Base-by-base conservation (phyloP, 768 basidiomycete genomes). In the Russula virescens region DNA sequence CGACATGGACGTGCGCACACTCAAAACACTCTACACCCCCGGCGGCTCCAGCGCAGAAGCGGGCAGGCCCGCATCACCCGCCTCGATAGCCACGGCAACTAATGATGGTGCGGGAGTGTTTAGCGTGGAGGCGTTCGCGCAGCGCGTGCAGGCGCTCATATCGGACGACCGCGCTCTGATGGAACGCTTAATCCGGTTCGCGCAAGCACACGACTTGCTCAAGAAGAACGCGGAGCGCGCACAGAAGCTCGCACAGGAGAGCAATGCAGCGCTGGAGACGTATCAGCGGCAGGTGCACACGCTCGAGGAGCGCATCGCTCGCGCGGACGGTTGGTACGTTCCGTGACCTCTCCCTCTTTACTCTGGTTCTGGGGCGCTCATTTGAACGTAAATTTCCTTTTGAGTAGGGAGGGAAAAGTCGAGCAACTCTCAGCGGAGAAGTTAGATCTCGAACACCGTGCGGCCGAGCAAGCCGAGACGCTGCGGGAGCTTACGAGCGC, bases 171-270 rank as follows among this genome's bases (percentile, higher is more conserved):
- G 85, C 26, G 80, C 88, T 21, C 75, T 98, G 63, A 91, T 94
- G 64, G 89, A 93, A 73, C 82, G 94, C 35, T 76, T 94, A 43
- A 77, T 92, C 55, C 84, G 91, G 26, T 89, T 93, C 68, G 94
- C 91, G 2, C 87, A 91, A 73, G 91, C 93, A 54, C 89, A 95
- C 62, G 94, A 96, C 67, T 70, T 95, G 66, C 80, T 96, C 64
- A 96, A 94, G 81, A 89, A 87, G 76, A 94, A 94, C 70, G 92
- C 93, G 21, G 92, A 93, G 70, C 80, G 92, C 53, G 94, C 92
- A 23, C 89, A 94, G 78, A 93, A 92, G 74, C 80, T 96, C 31
- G 90, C 91, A 4, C 86, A 88, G 72, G 94, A 94, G 55, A 89
- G 88, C 45, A 86, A 83, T 62, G 73, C 71, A 21, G 91, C 88